Percentiles rank a stretch among this genome's conserved stretches.
phyloP scores from a whole-genome alignment of 2,329 filamentous ascomycete species.

The Cladosporium velox region DNA sequence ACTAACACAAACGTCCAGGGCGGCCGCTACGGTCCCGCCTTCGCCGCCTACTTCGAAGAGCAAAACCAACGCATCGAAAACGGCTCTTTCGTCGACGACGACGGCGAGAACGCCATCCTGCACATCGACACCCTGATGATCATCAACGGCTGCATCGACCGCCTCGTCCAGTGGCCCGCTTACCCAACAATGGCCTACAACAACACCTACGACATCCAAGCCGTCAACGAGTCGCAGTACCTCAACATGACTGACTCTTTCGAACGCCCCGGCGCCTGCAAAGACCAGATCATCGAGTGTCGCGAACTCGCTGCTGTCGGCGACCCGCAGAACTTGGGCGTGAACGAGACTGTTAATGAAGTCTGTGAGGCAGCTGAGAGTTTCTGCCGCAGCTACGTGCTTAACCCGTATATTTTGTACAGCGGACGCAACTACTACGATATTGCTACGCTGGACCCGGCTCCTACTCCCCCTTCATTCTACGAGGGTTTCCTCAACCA shows the following conservation, averaged over 20 bases:
- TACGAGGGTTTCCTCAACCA: constrained; percentile 59
- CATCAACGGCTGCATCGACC: constrained; percentile 57
- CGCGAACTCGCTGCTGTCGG: constrained; percentile 48
- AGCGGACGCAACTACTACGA: constrained; percentile 59
- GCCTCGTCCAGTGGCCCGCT: constrained; percentile 49
- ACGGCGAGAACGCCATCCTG: constrained; percentile 38
- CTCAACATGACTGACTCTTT: constrained; percentile 49
- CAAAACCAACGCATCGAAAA: constrained; percentile 60
- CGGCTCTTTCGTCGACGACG: constrained; percentile 39
- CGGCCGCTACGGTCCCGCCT: constrained; percentile 66
- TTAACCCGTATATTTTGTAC: constrained; percentile 46
- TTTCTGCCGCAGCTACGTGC: constrained; percentile 51
- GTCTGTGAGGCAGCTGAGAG: constrained; percentile 49
- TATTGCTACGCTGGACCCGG: constrained; percentile 52
- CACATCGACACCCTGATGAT: constrained; percentile 54
- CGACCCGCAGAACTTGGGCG: constrained; percentile 52
- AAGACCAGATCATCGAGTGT: constrained; percentile 55
- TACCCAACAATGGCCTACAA: constrained; percentile 53
- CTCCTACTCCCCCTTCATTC: constrained; percentile 43
- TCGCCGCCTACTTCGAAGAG: constrained; percentile 56
- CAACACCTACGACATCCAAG: constrained; percentile 58
- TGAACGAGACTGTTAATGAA: constrained; percentile 41
- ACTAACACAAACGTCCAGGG: too few species aligned
- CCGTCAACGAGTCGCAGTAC: constrained; percentile 52
- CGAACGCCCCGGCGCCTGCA: constrained; percentile 52